A percentile compares a stretch with the other conserved stretches of the same genome.
These are phyloP conservation scores for Cruciata laevipes DNA, from an alignment of 257 asterid genomes.

Conservation along the genomic window DNA sequence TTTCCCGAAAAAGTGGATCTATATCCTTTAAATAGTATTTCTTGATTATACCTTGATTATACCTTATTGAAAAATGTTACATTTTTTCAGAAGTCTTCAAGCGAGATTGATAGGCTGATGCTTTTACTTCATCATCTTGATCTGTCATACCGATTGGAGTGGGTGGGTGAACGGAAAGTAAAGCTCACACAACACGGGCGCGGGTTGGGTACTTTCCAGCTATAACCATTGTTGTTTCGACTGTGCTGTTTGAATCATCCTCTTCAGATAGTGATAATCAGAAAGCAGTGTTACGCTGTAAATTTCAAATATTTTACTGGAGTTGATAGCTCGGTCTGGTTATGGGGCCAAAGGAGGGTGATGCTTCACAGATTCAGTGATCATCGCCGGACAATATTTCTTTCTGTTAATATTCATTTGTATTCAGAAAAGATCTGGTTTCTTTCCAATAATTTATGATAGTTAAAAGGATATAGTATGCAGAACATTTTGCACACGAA, in stretches of 20 bases:
- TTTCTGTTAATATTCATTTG: too few species aligned
- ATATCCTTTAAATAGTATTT: neutral
- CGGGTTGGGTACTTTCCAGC: conserved; percentile 73
- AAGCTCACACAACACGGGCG: conserved; percentile 68
- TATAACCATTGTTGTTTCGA: conserved; percentile 19
- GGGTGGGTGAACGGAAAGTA: conserved; percentile 76
- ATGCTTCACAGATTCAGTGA: too few species aligned
- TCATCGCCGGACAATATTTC: too few species aligned
- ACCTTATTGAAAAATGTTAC: neutral
- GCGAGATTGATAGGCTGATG: conserved; percentile 66
- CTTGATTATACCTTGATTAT: neutral
- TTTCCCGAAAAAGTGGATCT: conserved; percentile 4
- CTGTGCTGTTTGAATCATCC: neutral
- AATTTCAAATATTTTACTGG: too few species aligned
- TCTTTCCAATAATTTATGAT: too few species aligned
- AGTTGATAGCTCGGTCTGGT: too few species aligned
- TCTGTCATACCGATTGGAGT: conserved; percentile 75
- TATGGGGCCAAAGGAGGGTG: too few species aligned
- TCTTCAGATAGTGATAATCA: neutral
- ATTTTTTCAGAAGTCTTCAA: conserved; percentile 29
- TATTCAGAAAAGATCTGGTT: too few species aligned
- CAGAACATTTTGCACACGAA: too few species aligned
- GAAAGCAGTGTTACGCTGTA: neutral
- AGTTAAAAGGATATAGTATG: too few species aligned
- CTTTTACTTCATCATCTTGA: conserved; percentile 73